These are phyloP conservation scores for Tuber melanosporum DNA, from an alignment of 495 filamentous ascomycete species.

Conservation along the genomic window DNA sequence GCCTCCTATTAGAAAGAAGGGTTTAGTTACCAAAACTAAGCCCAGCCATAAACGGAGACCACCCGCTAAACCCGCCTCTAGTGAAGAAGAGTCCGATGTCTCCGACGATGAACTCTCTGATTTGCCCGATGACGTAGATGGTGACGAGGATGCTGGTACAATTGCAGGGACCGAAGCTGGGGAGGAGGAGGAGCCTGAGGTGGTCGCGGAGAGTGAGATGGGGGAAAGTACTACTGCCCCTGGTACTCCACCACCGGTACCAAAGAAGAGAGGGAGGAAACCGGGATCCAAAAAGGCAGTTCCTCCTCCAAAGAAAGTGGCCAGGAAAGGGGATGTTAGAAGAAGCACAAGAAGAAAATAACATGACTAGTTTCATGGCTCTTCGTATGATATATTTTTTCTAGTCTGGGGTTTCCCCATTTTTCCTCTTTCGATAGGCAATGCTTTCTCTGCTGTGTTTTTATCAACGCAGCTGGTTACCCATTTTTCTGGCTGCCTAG, in stretches of 20 bases:
- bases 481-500: neutral
- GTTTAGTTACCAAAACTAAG: constrained; percentile 8
- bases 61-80: constrained; percentile 49
- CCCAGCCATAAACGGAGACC: constrained; percentile 46
- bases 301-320: constrained; percentile 16
- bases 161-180: constrained; percentile 44
- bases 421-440: neutral
- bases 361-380: constrained; percentile 7
- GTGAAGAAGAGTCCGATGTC: constrained; percentile 45
- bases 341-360: constrained; percentile 40
- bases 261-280: constrained; percentile 22
- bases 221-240: constrained; percentile 30
- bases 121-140: constrained; percentile 27
- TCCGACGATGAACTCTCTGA: constrained; percentile 49
- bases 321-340: constrained; percentile 44
- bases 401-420: neutral
- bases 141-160: constrained; percentile 46
- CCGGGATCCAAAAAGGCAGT: constrained; percentile 24
- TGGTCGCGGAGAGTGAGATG: constrained; percentile 39
- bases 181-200: constrained; percentile 43
- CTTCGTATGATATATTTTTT: neutral
- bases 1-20: constrained; percentile 2
- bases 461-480: neutral
- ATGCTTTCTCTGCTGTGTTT: neutral
- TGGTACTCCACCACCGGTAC: constrained; percentile 20